These are phyloP conservation scores for Harrya chromipes DNA, from an alignment of 768 basidiomycete species.

Conservation along the genomic window DNA sequence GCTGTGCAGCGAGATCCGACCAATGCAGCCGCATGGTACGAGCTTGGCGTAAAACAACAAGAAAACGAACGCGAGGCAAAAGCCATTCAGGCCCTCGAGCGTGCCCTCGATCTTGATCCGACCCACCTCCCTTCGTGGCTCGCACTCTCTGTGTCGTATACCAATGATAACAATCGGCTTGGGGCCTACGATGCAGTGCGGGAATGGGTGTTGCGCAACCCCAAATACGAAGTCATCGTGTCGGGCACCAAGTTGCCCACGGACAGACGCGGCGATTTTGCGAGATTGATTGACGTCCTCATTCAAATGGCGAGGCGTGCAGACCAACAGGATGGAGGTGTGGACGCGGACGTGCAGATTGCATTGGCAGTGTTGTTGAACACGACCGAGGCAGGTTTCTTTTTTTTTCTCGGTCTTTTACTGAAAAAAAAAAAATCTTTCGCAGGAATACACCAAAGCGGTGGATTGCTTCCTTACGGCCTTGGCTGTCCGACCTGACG, in stretches of 20 bases:
- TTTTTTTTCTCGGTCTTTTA: not conserved
- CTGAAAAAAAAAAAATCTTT: too few relatives aligned
- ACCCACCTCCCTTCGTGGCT: conserved; percentile 79
- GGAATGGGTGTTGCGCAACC: conserved; percentile 75
- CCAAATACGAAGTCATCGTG: conserved; percentile 47
- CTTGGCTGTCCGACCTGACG: conserved; percentile 82
- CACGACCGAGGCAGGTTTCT: conserved; percentile 68
- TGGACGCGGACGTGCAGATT: conserved; percentile 95
- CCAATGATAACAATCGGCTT: conserved; percentile 78
- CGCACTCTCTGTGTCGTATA: conserved; percentile 84
- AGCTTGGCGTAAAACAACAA: conserved; percentile 94
- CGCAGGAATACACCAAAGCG: conserved; percentile 85
- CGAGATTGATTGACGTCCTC: conserved; percentile 66
- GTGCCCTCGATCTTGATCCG: conserved; percentile 80
- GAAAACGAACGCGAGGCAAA: conserved; percentile 94
- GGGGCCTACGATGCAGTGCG: conserved; percentile 78
- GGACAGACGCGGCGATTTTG: conserved; percentile 34
- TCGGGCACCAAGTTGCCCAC: conserved; percentile 32
- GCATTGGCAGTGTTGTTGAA: conserved; percentile 93
- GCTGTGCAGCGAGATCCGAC: conserved; percentile 74
- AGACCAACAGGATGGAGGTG: conserved; percentile 44
- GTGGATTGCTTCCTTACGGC: conserved; percentile 94
- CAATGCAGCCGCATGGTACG: conserved; percentile 79
- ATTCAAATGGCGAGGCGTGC: conserved; percentile 71
- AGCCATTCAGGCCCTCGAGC: conserved; percentile 80